These are phyloP conservation scores for Cyclostephanos tholiformis DNA, from an alignment of 108 stramenopile species.

Conservation along the genomic window DNA sequence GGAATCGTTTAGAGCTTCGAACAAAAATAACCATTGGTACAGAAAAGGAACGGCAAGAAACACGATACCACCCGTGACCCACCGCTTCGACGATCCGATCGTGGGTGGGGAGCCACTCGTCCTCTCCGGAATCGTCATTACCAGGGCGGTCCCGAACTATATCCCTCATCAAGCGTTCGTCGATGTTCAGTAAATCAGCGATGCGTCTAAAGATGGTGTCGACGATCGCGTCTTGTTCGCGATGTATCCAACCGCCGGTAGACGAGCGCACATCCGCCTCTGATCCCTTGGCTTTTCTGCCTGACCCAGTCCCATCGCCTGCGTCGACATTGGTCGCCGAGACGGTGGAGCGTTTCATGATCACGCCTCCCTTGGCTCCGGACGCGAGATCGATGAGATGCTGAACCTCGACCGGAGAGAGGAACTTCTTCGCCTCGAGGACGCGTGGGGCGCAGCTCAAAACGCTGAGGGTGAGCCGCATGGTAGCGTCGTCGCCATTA, in stretches of 20 bases:
- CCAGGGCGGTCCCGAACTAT: slow-evolving; percentile 17
- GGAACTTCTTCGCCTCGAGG: slow-evolving; percentile 72
- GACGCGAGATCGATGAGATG: slow-evolving; percentile 62
- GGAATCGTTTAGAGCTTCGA: no score
- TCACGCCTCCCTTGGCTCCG: slow-evolving; percentile 45
- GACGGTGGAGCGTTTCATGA: slow-evolving; percentile 62
- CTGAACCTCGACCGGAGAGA: slow-evolving; percentile 68
- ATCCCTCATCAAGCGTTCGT: slow-evolving; percentile 68
- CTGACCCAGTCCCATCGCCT: neutral
- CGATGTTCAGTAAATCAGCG: slow-evolving; percentile 76
- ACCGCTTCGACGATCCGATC: slow-evolving; percentile 84
- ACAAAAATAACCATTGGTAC: no score
- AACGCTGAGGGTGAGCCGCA: slow-evolving; percentile 53
- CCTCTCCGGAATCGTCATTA: slow-evolving; percentile 6
- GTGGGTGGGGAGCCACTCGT: slow-evolving; percentile 54
- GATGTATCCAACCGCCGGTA: slow-evolving; percentile 74
- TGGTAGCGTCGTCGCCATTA: slow-evolving; percentile 6
- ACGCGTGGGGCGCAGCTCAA: slow-evolving; percentile 71
- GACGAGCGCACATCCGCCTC: slow-evolving; percentile 43
- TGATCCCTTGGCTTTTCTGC: neutral
- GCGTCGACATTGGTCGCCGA: slow-evolving; percentile 19
- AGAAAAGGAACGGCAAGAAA: no score
- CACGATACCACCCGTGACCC: no score
- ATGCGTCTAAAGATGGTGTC: slow-evolving; percentile 80
- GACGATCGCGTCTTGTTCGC: slow-evolving; percentile 65